Evolutionary conservation across 148 eudicot genomes (phyloP).

Genomic region (Pouteria glomerata): DNA sequence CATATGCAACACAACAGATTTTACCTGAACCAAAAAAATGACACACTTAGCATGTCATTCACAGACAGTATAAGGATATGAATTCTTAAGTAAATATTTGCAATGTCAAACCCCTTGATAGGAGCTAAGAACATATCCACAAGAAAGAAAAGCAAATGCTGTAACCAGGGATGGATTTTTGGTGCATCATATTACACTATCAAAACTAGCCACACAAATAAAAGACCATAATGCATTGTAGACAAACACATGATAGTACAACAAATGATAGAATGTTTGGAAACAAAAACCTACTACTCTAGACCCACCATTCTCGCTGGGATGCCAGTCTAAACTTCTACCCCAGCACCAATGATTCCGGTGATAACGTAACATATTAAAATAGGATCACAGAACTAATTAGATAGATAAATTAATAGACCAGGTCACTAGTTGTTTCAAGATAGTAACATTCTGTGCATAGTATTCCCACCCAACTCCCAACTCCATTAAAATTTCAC

Average conservation of each 20-base stretch:
- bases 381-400: too few species aligned
- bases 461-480: too few species aligned
- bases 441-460: too few species aligned
- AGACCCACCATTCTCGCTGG: too few species aligned
- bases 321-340: too few species aligned
- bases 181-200: conserved; percentile 77
- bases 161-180: conserved; percentile 71
- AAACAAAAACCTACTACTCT: too few species aligned
- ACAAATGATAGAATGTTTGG: neutral
- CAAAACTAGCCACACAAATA: too few species aligned
- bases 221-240: neutral
- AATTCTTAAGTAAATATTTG: neutral
- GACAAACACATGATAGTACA: neutral
- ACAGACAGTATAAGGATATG: neutral
- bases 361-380: too few species aligned
- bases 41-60: too few species aligned
- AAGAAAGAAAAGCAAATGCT: conserved; percentile 83
- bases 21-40: conserved; percentile 60
- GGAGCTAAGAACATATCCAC: conserved; percentile 91
- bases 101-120: conserved; percentile 69
- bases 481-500: conserved; percentile 92
- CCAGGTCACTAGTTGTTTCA: too few species aligned
- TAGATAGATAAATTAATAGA: too few species aligned
- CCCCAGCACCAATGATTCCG: too few species aligned
- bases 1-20: conserved; percentile 83